Evolutionary conservation across 1,139 yeast genomes (phyloP), one percentile per base, ranked within the genome.

Genomic region (Williopsis jadinii): DNA sequence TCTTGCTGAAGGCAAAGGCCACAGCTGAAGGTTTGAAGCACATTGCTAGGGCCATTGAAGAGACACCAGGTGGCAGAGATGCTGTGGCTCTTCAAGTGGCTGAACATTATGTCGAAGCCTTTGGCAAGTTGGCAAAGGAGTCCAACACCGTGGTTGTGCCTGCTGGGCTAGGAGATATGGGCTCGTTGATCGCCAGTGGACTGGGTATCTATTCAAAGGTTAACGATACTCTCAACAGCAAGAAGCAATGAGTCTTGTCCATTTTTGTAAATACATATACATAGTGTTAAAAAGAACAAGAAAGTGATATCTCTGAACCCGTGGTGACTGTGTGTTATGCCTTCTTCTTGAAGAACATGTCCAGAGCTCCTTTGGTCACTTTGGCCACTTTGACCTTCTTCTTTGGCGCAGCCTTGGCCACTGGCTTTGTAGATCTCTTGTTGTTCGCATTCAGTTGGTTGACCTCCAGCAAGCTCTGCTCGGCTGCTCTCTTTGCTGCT

Each of bases 81-180:
- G 95, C 95, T 4, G 87, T 85, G 34, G 68, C 80, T 30, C 70
- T 86, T 50, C 88, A 81, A 60, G 80, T 86, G 37, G 95, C 95
- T 15, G 92, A 84, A 58, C 84, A 82, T 56, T 85, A 85, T 59
- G 85, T 85, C 46, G 84, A 79, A 45, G 86, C 90, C 37, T 85
- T 85, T 59, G 84, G 86, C 39, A 80, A 84, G 51, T 69, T 85
- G 58, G 95, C 95, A 35, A 84, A 85, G 67, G 90, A 84, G 60
- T 67, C 84, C 36, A 85, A 84, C 56, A 82, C 94, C 1, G 74
- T 86, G 29, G 81, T 85, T 35, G 71, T 85, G 35, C 95, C 95
- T 12, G 75, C 87, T 11, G 82, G 81, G 44, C 62, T 85, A 59
- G 83, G 85, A 47, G 90, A 85, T 54, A 68, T 85, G 61, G 80